Evolutionary conservation across 306 rosid species (phyloP), one percentile per base, ranked within the genome.

Genomic region (Sophora flavescens): DNA sequence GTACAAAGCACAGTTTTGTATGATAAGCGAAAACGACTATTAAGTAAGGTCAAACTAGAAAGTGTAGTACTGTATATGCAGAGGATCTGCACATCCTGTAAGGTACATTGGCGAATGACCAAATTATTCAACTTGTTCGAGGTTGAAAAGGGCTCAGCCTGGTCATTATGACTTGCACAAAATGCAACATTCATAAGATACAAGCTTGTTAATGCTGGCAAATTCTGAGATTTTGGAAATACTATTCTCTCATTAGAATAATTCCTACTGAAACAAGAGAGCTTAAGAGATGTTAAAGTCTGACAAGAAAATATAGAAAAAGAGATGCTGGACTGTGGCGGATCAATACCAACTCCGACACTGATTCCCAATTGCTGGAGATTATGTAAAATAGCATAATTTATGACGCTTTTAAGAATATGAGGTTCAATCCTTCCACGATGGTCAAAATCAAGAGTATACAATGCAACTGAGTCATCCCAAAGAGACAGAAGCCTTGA

Each of bases 301-400:
- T 15, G 42, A 18, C 50, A 80, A 0, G 58, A 65, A 32, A 66
- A 65, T 0, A 73, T 1, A 10, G 4, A 14, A 0, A 50, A 65
- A 32, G 58, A 65, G 0, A 73, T 2, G 15, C 6, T 9, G 0
- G 6, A 38, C 0, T 12, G 79, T 26, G 72, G 8, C 8, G 30
- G 35, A 2, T 12, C 26, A 3, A 4, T 60, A 50, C 0, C 30
- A 28, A 2, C 9, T 5, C 3, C 0, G 59, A 70, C 44, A 4
- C 6, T 2, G 16, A 80, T 30, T 14, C 45, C 61, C n/a, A 80
- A 11, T 0, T 12, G 56, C 1, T n/a, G 63, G 13, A 80, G 70
- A 30, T 80, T 57, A 35, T 74, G 80, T 4, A 76, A 73, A 58
- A 57, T 5, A 13, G 75, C 84, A 4, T 74, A 80, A 3, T 12